phyloP scores from a whole-genome alignment of 805 yeast species.

The Myxozyma vanderwaltii region DNA sequence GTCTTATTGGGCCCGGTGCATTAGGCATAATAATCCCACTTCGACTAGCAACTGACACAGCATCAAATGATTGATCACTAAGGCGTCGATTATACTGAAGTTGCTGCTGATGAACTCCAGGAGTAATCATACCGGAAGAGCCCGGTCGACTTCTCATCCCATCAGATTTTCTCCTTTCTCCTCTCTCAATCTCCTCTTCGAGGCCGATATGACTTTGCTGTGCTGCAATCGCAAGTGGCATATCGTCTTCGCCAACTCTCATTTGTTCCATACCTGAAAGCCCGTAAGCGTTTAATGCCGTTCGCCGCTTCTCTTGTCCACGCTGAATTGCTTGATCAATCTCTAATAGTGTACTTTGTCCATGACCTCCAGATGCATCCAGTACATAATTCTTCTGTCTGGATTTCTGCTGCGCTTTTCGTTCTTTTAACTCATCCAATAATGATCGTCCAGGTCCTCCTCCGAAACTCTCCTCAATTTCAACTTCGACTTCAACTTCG shows the following conservation, averaged over 20 bases:
- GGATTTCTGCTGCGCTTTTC: constrained; percentile 15
- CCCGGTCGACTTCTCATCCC: background rate
- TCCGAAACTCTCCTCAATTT: background rate
- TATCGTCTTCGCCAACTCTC: constrained; percentile 8
- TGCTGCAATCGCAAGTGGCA: constrained; percentile 10
- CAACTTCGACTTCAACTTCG: too few species aligned
- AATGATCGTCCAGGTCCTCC: constrained; percentile 21
- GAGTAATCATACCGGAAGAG: background rate
- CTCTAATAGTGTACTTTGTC: constrained; percentile 10
- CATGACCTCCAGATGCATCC: background rate
- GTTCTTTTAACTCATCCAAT: constrained; percentile 20
- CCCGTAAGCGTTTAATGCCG: constrained; percentile 13
- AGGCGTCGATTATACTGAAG: background rate
- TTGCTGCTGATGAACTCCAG: background rate
- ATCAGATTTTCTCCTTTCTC: background rate
- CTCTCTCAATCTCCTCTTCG: background rate
- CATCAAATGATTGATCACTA: constrained; percentile 5
- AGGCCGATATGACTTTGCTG: background rate
- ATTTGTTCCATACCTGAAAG: constrained; percentile 4
- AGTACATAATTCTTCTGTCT: constrained; percentile 4
- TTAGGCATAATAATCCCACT: constrained; percentile 5
- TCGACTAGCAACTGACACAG: background rate
- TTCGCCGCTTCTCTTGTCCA: constrained; percentile 20
- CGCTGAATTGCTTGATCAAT: constrained; percentile 12
- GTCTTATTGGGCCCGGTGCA: background rate